These are phyloP conservation scores for Spathaspora gorwiae DNA, from an alignment of 805 yeast species.

Conservation along the genomic window DNA sequence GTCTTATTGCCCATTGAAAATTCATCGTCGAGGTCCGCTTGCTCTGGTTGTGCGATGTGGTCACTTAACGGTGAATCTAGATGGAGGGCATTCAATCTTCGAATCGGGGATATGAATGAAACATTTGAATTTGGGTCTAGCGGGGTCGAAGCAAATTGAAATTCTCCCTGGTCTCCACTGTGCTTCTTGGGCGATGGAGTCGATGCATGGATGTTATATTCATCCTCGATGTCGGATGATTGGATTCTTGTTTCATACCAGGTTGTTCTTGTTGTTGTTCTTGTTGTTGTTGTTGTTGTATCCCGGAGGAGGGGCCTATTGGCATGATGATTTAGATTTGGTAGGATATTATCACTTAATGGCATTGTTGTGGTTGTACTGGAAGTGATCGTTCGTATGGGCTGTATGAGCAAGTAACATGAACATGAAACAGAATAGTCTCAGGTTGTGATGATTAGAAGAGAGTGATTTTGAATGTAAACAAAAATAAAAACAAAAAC, in stretches of 20 bases:
- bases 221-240: background rate
- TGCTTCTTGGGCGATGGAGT: background rate
- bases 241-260: background rate
- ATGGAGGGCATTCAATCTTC: constrained; percentile 30
- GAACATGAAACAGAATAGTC: background rate
- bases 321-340: background rate
- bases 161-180: background rate
- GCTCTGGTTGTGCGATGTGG: constrained; percentile 6
- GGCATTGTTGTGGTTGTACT: background rate
- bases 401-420: background rate
- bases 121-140: constrained; percentile 12
- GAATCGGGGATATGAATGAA: constrained; percentile 31
- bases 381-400: background rate
- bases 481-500: background rate
- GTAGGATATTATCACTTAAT: background rate
- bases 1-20: constrained; percentile 24
- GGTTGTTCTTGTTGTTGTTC: background rate
- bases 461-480: background rate
- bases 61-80: constrained; percentile 11
- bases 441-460: too few relatives aligned
- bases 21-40: constrained; percentile 11
- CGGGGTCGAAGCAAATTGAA: constrained; percentile 10
- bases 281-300: background rate
- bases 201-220: background rate
- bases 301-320: background rate